phyloP scores from a whole-genome alignment of 169 alveolate genomes.

The Cryptosporidium meleagridis region DNA sequence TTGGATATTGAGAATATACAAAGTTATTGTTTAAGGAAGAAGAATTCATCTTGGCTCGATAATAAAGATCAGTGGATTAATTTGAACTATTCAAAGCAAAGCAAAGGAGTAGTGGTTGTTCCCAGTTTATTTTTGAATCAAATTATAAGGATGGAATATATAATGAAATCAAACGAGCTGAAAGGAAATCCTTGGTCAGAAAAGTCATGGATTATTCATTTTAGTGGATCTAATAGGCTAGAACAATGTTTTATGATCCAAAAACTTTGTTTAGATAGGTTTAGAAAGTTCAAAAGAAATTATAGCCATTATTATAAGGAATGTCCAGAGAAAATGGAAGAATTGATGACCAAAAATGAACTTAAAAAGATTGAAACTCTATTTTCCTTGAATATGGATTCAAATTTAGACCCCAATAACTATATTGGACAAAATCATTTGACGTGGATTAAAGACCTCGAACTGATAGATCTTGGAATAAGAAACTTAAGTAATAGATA shows the following conservation, averaged over 20 bases:
- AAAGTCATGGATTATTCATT: conserved; percentile 41
- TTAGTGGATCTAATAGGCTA: conserved; percentile 51
- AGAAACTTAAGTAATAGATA: conserved; percentile 1
- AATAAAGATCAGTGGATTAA: background rate
- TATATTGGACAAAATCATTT: conserved; percentile 14
- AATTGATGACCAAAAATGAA: conserved; percentile 11
- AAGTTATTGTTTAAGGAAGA: conserved; percentile 18
- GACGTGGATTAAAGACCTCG: conserved; percentile 17
- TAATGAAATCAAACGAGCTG: background rate
- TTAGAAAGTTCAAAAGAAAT: background rate
- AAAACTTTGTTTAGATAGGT: conserved; percentile 1
- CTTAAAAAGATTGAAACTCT: background rate
- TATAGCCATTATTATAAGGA: background rate
- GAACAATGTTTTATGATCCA: conserved; percentile 36
- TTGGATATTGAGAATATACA: conserved; percentile 7
- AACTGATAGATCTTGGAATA: background rate
- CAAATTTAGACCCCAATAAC: conserved; percentile 18
- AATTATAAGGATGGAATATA: conserved; percentile 4
- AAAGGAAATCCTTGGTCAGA: background rate
- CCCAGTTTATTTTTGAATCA: conserved; percentile 22
- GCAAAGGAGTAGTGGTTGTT: conserved; percentile 30
- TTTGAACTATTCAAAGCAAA: background rate
- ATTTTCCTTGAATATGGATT: background rate
- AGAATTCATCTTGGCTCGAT: background rate
- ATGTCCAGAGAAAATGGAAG: conserved; percentile 4